Evolutionary conservation across 176 grass and related monocot genomes (phyloP).

Genomic region (Juncus effusus): DNA sequence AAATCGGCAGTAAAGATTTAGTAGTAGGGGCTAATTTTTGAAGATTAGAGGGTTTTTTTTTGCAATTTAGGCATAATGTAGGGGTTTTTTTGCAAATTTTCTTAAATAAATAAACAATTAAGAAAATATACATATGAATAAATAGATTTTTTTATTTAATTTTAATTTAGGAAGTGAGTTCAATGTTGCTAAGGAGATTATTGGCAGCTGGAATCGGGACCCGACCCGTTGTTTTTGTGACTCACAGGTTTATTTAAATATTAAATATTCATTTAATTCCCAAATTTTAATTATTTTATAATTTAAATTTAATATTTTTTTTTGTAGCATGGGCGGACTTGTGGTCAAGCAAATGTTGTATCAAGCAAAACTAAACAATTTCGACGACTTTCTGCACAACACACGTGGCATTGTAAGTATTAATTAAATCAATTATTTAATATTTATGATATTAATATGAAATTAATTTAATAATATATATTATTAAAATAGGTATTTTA

Average conservation of each 20-base stretch:
- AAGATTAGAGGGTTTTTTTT: too few species aligned
- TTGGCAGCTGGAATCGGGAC: constrained; percentile 71
- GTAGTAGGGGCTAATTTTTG: too few species aligned
- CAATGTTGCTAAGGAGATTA: constrained; percentile 80
- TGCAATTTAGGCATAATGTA: too few species aligned
- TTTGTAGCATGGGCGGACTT: constrained; percentile 87
- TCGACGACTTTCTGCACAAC: constrained; percentile 72
- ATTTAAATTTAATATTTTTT: constrained; percentile 19
- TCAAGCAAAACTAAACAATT: constrained; percentile 85
- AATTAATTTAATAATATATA: constrained; percentile 18
- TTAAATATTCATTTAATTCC: not conserved
- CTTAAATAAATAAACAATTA: too few species aligned
- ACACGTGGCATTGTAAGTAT: constrained; percentile 73
- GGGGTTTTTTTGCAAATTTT: too few species aligned
- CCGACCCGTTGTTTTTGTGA: constrained; percentile 88
- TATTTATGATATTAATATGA: not conserved
- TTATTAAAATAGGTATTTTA: constrained; percentile 69
- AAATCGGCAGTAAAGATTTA: too few species aligned
- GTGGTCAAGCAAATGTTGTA: constrained; percentile 94
- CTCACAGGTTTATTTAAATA: constrained; percentile 61
- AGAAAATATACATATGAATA: too few species aligned
- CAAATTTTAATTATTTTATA: constrained; percentile 1
- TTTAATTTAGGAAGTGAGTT: constrained; percentile 78
- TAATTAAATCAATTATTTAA: not conserved
- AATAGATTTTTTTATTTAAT: not conserved